A percentile compares a stretch with the other conserved stretches of the same genome.
Evolutionary conservation across 352 stramenopile genomes (phyloP).

Genomic region (Phytophthora pluvialis): DNA sequence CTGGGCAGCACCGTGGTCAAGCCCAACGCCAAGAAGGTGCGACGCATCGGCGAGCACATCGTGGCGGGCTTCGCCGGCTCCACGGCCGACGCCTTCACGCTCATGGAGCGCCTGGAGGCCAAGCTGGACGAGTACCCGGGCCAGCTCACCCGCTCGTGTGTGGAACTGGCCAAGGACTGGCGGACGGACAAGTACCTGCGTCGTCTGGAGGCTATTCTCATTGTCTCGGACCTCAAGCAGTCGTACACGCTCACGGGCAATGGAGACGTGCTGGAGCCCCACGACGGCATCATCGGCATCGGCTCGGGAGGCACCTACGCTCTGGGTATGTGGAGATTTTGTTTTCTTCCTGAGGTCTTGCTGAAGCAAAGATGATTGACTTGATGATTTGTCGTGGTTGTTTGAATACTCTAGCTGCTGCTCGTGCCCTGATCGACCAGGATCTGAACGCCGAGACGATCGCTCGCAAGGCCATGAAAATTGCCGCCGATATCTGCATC

Average conservation of each 20-base stretch:
- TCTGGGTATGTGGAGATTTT: constrained; percentile 72
- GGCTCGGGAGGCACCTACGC: constrained; percentile 94
- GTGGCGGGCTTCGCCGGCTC: constrained; percentile 97
- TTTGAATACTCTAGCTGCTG: constrained; percentile 80
- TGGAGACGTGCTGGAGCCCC: constrained; percentile 97
- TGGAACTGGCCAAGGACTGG: constrained; percentile 99
- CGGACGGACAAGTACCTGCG: constrained; percentile 99
- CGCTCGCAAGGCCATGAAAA: constrained; percentile 93
- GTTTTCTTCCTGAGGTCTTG: constrained; percentile 5
- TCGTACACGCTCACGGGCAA: constrained; percentile 98
- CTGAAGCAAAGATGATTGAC: not conserved
- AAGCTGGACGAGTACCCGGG: constrained; percentile 99
- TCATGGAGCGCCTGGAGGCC: constrained; percentile 97
- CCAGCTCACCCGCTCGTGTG: constrained; percentile 96
- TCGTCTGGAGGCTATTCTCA: constrained; percentile 93
- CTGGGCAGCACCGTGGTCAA: constrained; percentile 97
- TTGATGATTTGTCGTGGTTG: constrained; percentile 3
- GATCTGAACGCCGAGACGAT: constrained; percentile 95
- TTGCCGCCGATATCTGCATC: constrained; percentile 98
- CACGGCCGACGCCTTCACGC: constrained; percentile 98
- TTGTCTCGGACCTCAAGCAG: constrained; percentile 96
- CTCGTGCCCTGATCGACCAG: constrained; percentile 95
- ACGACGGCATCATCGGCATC: constrained; percentile 97
- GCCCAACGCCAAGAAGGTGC: constrained; percentile 98
- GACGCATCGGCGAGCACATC: constrained; percentile 94